Conservation (phyloP, 176 grass and related monocot species). For the Zoysia pacifica region DNA sequence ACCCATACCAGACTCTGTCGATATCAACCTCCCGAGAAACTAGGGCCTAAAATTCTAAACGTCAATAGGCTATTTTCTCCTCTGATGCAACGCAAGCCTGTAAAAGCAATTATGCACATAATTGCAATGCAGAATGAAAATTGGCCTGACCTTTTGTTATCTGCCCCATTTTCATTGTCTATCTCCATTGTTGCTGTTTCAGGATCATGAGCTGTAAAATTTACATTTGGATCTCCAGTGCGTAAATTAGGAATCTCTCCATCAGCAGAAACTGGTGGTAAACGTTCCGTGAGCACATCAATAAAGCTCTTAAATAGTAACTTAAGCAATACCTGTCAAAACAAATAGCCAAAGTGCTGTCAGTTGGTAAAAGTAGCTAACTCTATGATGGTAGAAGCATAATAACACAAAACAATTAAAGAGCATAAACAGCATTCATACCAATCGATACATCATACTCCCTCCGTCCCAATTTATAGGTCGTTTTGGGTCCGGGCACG, state of each 20-base stretch:
- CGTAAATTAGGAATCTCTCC: conserved; percentile 84
- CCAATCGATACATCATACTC: background rate
- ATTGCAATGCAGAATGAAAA: background rate
- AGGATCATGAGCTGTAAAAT: conserved; percentile 32
- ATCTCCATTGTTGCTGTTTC: conserved; percentile 81
- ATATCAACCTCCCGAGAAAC: background rate
- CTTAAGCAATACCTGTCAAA: conserved; percentile 67
- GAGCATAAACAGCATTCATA: conserved; percentile 18
- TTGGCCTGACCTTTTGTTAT: conserved; percentile 58
- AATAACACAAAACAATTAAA: conserved; percentile 40
- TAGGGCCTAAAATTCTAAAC: background rate
- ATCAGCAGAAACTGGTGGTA: conserved; percentile 79
- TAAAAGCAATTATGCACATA: conserved; percentile 25
- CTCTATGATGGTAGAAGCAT: conserved; percentile 18
- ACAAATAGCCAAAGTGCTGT: conserved; percentile 13
- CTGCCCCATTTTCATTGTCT: conserved; percentile 73
- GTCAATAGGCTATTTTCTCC: background rate
- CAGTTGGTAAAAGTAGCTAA: conserved; percentile 17
- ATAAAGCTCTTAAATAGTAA: conserved; percentile 82
- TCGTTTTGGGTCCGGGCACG: too few relatives aligned
- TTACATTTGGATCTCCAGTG: conserved; percentile 40
- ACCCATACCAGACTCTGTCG: background rate
- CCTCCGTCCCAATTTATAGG: too few relatives aligned
- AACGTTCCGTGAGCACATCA: conserved; percentile 68
- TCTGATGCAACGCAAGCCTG: background rate